phyloP scores from a whole-genome alignment of 139 green algal genomes.

The Chlorella sp. region DNA sequence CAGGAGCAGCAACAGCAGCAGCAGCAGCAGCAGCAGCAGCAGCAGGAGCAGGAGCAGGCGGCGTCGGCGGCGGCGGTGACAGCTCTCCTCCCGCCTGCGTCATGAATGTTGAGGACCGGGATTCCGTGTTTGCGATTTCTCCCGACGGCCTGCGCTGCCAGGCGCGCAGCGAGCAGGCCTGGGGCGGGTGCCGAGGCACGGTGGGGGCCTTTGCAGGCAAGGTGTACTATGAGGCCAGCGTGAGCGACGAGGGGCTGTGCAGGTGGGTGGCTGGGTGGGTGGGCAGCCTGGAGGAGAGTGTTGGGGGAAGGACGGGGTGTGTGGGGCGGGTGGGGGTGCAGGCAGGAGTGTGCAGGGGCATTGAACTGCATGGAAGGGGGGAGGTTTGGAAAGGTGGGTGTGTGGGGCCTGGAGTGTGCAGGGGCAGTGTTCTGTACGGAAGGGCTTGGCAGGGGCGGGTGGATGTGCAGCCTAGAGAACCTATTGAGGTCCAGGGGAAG shows the following conservation, averaged over 20 bases:
- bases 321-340: too few relatives aligned
- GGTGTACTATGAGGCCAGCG: slow-evolving; percentile 68
- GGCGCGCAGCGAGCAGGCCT: slow-evolving; percentile 58
- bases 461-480: too few relatives aligned
- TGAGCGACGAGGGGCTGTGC: slow-evolving; percentile 78
- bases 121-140: slow-evolving; percentile 62
- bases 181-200: slow-evolving; percentile 66
- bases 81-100: not conserved
- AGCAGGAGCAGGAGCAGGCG: not conserved
- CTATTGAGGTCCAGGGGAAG: too few relatives aligned
- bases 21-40: not conserved
- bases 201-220: slow-evolving; percentile 53
- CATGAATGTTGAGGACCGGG: slow-evolving; percentile 65
- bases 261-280: not conserved
- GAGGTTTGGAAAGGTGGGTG: too few relatives aligned
- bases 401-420: too few relatives aligned
- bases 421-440: too few relatives aligned
- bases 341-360: too few relatives aligned
- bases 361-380: too few relatives aligned
- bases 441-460: too few relatives aligned
- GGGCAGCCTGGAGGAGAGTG: not conserved
- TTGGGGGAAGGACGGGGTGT: too few relatives aligned
- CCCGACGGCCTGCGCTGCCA: slow-evolving; percentile 65
- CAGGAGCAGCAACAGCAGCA: not conserved
- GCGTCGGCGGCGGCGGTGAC: not conserved